phyloP scores from a whole-genome alignment of 2,329 filamentous ascomycete genomes.

The Endoconidiophora laricicola region DNA sequence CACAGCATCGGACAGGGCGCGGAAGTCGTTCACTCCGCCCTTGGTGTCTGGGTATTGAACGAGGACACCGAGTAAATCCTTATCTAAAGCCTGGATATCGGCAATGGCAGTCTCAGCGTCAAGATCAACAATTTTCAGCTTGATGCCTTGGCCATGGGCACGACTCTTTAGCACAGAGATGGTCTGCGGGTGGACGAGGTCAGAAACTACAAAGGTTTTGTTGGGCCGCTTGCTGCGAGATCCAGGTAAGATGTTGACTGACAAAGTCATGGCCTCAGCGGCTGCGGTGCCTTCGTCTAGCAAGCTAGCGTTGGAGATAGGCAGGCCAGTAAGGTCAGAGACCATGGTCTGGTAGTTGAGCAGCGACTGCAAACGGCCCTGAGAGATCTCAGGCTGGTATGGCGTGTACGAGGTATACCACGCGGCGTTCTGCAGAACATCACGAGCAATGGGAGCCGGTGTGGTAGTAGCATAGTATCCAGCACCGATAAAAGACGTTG shows the following conservation, averaged over 20 bases:
- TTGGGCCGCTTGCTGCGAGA: conserved; percentile 56
- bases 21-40: conserved; percentile 63
- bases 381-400: conserved; percentile 94
- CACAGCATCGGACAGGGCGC: conserved; percentile 54
- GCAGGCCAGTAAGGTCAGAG: conserved; percentile 68
- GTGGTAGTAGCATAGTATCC: conserved; percentile 82
- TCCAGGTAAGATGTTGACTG: conserved; percentile 39
- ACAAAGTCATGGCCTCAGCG: conserved; percentile 90
- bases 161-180: conserved; percentile 69
- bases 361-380: conserved; percentile 79
- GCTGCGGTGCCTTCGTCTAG: conserved; percentile 85
- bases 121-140: conserved; percentile 56
- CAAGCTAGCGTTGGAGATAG: conserved; percentile 80
- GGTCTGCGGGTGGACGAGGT: conserved; percentile 71
- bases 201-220: conserved; percentile 73
- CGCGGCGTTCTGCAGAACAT: conserved; percentile 78
- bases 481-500: conserved; percentile 61
- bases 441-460: conserved; percentile 81
- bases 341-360: conserved; percentile 94
- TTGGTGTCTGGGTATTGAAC: conserved; percentile 92
- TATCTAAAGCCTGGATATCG: conserved; percentile 54
- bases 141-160: conserved; percentile 81
- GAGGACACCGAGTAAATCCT: conserved; percentile 73
- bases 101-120: conserved; percentile 43
- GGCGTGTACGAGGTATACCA: conserved; percentile 99